Base-by-base conservation (phyloP, 2,329 filamentous ascomycete genomes). In the Neoscytalidium dimidiatum region DNA sequence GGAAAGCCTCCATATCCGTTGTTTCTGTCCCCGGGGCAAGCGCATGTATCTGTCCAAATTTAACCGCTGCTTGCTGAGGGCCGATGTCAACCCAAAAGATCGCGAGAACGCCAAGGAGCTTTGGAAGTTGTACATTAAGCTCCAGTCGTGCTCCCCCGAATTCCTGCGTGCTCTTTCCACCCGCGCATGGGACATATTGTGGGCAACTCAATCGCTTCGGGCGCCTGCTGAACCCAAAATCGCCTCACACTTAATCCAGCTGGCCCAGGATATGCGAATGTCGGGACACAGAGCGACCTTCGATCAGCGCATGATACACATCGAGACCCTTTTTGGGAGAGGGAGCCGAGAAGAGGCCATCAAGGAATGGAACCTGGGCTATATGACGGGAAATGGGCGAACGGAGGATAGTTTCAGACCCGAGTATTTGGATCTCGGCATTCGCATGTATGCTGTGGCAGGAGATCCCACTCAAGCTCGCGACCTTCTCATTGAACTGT, bases 381-480 rank as follows among this genome's bases (percentile, higher is more conserved):
- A 71, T 49, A 61, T 29, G 9, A 52, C 65, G 17, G 52, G 23
- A 7, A 53, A 41, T 1, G 49, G 57, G 1, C 56, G 58, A n/a
- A 41, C 51, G 21, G 61, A 67, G 69, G 74, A 69, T 78, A 67
- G 68, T 38, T 68, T 69, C 61, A 68, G 69, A 13, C 68, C 72
- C 2, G 71, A 76, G 62, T 72, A 75, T 85, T 73, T 92, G 81
- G 85, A 88, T 70, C 81, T 91, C 13, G 90, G 90, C 2, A 82
- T 88, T 53, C 84, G 85, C 64, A 89, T 92, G 82, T 83, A 86
- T 72, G 86, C 85, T 49, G 79, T 84, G 17, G 73, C 78, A 11
- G 86, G 85, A 3, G 82, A 91, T 62, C 70, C 87, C n/a, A 81
- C 85, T 29, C 83, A 85, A 65, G 89, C 89, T 2, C 80, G 86